A percentile compares a stretch with the other conserved stretches of the same genome.
phyloP scores from a whole-genome alignment of 169 alveolate genomes.

The Besnoitia besnoiti region DNA sequence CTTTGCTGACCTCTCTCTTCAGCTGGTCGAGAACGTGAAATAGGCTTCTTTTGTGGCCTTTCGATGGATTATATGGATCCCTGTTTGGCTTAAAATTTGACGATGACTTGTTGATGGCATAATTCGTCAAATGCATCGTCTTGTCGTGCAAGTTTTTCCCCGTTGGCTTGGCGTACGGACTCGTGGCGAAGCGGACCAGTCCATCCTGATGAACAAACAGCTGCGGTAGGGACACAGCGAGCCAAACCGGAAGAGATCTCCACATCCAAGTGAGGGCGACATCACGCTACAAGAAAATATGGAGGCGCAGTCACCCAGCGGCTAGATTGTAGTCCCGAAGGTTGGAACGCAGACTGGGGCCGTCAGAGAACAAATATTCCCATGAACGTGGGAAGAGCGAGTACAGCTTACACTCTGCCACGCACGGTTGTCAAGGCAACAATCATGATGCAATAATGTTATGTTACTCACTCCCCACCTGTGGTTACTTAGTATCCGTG shows the following conservation, averaged over 20 bases:
- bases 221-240: constrained; percentile 18
- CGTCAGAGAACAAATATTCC: no score
- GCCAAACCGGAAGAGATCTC: no score
- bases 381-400: no score
- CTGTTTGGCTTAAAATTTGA: constrained; percentile 78
- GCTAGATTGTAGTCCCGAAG: neutral
- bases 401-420: no score
- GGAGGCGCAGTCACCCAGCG: no score
- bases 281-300: no score
- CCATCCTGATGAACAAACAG: constrained; percentile 88
- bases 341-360: no score
- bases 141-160: constrained; percentile 75
- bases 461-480: no score
- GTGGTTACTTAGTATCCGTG: no score
- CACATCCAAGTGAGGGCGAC: no score
- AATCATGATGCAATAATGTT: no score
- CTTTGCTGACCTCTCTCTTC: constrained; percentile 65
- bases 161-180: constrained; percentile 81
- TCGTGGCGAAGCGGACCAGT: constrained; percentile 90
- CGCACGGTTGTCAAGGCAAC: no score
- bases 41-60: constrained; percentile 85
- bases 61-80: constrained; percentile 79
- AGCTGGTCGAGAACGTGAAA: constrained; percentile 76
- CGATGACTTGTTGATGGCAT: constrained; percentile 87
- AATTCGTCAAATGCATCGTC: constrained; percentile 90